Evolutionary conservation across 495 filamentous ascomycete species (phyloP), one percentile per base, ranked within the genome.

Genomic region (Aspergillus steynii): DNA sequence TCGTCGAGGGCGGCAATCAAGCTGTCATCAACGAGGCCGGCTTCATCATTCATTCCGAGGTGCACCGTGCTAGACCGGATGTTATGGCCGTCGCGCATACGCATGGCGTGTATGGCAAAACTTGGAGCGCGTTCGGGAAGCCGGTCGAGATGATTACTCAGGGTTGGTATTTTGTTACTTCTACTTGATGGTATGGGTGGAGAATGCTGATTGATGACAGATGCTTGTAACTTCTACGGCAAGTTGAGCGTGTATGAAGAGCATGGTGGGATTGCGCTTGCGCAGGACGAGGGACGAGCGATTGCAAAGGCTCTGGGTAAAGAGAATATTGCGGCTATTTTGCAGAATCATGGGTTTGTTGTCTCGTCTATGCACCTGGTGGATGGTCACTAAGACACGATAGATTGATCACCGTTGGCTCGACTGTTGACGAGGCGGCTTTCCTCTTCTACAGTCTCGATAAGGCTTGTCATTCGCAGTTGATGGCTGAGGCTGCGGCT

Each of bases 361-460:
- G 20, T 1, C 25, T 28, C 10, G 27, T 34, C 14, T 5, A 34
- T 53, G 42, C 37, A 46, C 8, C 20, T 25, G 29, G 9, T 20
- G 29, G n/a, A 9, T 29, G 37, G 28, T 10, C 10, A 51, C 31
- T 2, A 20, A 4, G 10, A 50, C 5, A 29, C 15, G 1, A 7
- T 49, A 80, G 77, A 28, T 73, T 90, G 28, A 68, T 89, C 14
- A 89, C 87, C 20, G 84, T 87, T 1, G 86, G 87, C 5, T 73
- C 75, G 10, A 87, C 81, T 9, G 84, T 90, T 14, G 87, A 89
- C 59, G 86, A 86, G 62, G 87, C 86, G 0, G 87, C 85, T 1
- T 88, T 87, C 63, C 86, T 87, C 75, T 89, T 88, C 63, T 76
- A 85, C 26, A 85, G 83, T 63, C 72, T 90, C 27, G 87, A 90